phyloP scores from a whole-genome alignment of 129 eudicot genomes.

The Ambrosia trifida region DNA sequence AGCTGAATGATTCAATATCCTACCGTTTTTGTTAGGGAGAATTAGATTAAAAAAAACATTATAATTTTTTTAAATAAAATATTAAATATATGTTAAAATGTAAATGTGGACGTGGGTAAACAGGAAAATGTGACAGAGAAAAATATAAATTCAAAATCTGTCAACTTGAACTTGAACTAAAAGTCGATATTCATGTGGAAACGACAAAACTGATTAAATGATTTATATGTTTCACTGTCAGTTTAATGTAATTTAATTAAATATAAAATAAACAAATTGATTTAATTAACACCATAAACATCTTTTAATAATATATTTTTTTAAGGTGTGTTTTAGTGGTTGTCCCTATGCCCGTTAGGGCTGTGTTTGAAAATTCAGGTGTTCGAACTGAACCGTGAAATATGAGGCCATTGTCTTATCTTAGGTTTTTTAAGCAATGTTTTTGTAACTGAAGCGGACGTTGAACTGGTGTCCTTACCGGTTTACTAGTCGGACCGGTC shows the following conservation, averaged over 20 bases:
- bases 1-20: background rate
- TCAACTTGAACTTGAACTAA: constrained; percentile 7
- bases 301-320: background rate
- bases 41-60: background rate
- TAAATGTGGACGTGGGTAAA: background rate
- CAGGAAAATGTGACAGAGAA: background rate
- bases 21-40: background rate
- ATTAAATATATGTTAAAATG: background rate
- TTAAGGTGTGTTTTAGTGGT: too few relatives aligned
- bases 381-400: too few relatives aligned
- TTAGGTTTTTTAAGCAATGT: too few relatives aligned
- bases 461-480: too few relatives aligned
- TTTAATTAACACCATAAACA: background rate
- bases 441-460: too few relatives aligned
- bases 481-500: too few relatives aligned
- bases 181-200: background rate
- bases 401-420: too few relatives aligned
- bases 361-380: too few relatives aligned
- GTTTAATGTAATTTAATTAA: background rate
- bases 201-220: background rate
- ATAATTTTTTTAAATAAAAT: background rate
- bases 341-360: too few relatives aligned
- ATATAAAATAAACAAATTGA: background rate
- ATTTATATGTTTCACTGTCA: background rate
- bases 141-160: constrained; percentile 1